Evolutionary conservation across 2,329 filamentous ascomycete species (phyloP).

Genomic region (Ceratocystis lukuohia): DNA sequence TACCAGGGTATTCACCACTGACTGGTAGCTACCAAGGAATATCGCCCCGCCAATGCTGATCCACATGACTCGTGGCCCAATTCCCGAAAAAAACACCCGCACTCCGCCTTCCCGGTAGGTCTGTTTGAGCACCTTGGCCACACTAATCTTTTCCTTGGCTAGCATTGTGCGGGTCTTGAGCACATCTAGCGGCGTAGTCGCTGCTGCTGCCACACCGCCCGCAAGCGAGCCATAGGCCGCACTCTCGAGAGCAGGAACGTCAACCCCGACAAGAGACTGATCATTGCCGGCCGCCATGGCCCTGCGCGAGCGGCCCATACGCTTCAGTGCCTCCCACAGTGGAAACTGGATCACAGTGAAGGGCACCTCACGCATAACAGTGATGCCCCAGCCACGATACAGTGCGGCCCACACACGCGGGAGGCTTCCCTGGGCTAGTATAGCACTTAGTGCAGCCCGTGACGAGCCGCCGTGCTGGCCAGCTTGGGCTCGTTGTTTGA

Average conservation of each 20-base stretch:
- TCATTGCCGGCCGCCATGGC: constrained; percentile 19
- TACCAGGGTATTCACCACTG: constrained; percentile 51
- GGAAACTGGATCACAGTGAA: constrained; percentile 97
- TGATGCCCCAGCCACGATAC: constrained; percentile 85
- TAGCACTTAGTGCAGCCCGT: constrained; percentile 53
- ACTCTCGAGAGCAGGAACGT: constrained; percentile 61
- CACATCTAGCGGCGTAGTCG: constrained; percentile 90
- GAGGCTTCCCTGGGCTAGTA: constrained; percentile 41
- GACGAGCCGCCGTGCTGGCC: constrained; percentile 62
- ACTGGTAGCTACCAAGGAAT: constrained; percentile 88
- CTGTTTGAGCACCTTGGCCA: constrained; percentile 44
- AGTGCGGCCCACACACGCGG: constrained; percentile 62
- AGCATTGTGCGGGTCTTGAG: constrained; percentile 96
- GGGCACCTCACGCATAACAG: constrained; percentile 87
- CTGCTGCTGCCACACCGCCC: constrained; percentile 70
- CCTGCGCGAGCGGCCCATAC: constrained; percentile 41
- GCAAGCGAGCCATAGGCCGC: constrained; percentile 72
- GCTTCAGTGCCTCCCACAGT: constrained; percentile 87
- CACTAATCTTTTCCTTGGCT: constrained; percentile 51
- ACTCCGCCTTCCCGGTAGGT: constrained; percentile 54
- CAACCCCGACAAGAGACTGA: constrained; percentile 22
- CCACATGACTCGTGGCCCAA: constrained; percentile 78
- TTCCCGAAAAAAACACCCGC: constrained; percentile 58
- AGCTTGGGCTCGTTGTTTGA: constrained; percentile 94
- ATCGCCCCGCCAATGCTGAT: constrained; percentile 90